These are phyloP conservation scores for Trapa bicornis DNA, from an alignment of 345 rosid genomes.

Conservation along the genomic window DNA sequence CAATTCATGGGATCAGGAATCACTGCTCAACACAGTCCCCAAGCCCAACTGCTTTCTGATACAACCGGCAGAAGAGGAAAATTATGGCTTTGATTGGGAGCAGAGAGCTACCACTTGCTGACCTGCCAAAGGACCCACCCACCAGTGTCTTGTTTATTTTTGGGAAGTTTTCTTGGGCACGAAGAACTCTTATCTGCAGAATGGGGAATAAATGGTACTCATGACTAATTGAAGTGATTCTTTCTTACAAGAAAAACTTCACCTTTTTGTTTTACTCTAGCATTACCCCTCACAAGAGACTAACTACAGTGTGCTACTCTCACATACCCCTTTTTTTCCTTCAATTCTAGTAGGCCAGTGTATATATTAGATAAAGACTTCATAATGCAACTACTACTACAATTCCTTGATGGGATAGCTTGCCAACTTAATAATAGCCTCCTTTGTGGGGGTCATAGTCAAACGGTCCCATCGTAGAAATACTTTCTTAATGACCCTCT, in stretches of 20 bases:
- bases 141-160: no score
- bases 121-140: not conserved
- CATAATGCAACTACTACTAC: not conserved
- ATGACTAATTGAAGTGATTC: not conserved
- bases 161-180: no score
- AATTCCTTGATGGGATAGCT: constrained; percentile 1
- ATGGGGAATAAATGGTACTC: no score
- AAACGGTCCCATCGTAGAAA: not conserved
- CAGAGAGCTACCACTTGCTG: not conserved
- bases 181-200: not conserved
- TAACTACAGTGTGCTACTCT: no score
- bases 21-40: not conserved
- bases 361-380: not conserved
- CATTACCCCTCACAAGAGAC: no score
- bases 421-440: not conserved
- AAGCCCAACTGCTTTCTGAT: not conserved
- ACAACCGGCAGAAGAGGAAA: not conserved
- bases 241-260: not conserved
- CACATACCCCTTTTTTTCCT: not conserved
- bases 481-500: not conserved
- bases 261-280: no score
- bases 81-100: not conserved
- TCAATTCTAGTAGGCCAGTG: not conserved
- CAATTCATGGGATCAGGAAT: not conserved
- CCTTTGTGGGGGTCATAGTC: not conserved